Evolutionary conservation across 768 basidiomycete genomes (phyloP).

Genomic region (Termitomyces sp.): DNA sequence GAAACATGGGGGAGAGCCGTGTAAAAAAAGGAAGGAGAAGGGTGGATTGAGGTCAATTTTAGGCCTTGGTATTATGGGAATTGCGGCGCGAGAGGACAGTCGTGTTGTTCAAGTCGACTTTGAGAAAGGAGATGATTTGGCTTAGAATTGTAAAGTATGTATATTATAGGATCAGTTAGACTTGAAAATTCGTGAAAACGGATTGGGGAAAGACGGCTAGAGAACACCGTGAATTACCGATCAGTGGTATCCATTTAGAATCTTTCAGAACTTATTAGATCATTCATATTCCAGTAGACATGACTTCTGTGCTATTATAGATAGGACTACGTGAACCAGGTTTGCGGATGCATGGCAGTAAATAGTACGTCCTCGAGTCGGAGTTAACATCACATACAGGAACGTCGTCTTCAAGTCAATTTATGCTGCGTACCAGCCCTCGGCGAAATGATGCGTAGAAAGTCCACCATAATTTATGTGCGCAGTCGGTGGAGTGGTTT

Average conservation of each 20-base stretch:
- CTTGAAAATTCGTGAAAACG: not conserved
- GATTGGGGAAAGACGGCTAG: not conserved
- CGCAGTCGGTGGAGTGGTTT: too few relatives aligned
- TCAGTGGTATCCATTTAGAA: not conserved
- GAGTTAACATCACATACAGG: too few relatives aligned
- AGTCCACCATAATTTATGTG: too few relatives aligned
- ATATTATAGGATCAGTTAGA: not conserved
- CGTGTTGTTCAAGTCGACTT: not conserved
- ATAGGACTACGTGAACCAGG: too few relatives aligned
- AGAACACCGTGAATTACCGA: not conserved
- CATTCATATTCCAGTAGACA: not conserved
- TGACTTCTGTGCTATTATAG: too few relatives aligned
- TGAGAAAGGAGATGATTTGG: not conserved
- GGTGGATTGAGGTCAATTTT: not conserved
- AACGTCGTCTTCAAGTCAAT: too few relatives aligned
- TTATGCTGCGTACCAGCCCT: too few relatives aligned
- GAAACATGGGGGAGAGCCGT: not conserved
- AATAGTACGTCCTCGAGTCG: too few relatives aligned
- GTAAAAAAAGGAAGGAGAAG: slow-evolving; percentile 1
- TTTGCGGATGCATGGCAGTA: too few relatives aligned
- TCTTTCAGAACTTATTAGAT: not conserved
- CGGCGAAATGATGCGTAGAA: too few relatives aligned
- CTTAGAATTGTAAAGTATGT: not conserved
- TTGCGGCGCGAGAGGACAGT: not conserved
- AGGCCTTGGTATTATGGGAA: not conserved